These are phyloP conservation scores for Dalbergia cochinchinensis DNA, from an alignment of 306 rosid species.

Conservation along the genomic window DNA sequence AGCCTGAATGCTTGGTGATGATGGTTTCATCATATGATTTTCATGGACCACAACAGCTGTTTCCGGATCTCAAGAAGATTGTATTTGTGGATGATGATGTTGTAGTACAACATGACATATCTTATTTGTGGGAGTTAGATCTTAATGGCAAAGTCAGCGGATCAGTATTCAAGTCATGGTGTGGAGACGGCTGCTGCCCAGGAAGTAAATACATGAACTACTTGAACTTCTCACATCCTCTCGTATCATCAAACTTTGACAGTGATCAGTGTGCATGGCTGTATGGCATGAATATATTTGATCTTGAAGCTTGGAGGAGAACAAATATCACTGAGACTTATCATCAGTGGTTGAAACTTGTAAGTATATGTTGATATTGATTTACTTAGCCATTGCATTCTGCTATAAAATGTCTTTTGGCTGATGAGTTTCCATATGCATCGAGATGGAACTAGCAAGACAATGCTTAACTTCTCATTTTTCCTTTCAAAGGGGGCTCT, in stretches of 20 bases:
- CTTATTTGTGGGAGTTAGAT: constrained; percentile 79
- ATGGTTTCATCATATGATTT: constrained; percentile 49
- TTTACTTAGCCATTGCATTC: neutral
- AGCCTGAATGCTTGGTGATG: constrained; percentile 20
- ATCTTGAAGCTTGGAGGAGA: constrained; percentile 87
- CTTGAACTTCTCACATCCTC: constrained; percentile 75
- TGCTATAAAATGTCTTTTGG: neutral
- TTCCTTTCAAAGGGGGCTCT: neutral
- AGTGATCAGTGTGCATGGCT: constrained; percentile 72
- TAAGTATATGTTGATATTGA: constrained; percentile 49
- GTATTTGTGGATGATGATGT: constrained; percentile 83
- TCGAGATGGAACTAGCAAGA: constrained; percentile 1
- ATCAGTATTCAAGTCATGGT: constrained; percentile 73
- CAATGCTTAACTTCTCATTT: neutral
- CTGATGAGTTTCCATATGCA: too few species aligned
- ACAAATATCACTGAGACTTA: constrained; percentile 69
- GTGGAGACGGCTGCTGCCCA: constrained; percentile 70
- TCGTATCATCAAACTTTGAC: constrained; percentile 68
- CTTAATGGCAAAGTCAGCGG: constrained; percentile 85
- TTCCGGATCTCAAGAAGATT: constrained; percentile 83
- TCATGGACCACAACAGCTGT: constrained; percentile 62
- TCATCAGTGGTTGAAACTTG: constrained; percentile 73
- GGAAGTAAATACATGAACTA: constrained; percentile 66
- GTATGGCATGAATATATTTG: constrained; percentile 76
- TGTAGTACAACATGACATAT: constrained; percentile 82